Percentiles rank a stretch among this genome's conserved stretches.
phyloP scores from a whole-genome alignment of 2,329 filamentous ascomycete genomes.

The Xylaria sp. region DNA sequence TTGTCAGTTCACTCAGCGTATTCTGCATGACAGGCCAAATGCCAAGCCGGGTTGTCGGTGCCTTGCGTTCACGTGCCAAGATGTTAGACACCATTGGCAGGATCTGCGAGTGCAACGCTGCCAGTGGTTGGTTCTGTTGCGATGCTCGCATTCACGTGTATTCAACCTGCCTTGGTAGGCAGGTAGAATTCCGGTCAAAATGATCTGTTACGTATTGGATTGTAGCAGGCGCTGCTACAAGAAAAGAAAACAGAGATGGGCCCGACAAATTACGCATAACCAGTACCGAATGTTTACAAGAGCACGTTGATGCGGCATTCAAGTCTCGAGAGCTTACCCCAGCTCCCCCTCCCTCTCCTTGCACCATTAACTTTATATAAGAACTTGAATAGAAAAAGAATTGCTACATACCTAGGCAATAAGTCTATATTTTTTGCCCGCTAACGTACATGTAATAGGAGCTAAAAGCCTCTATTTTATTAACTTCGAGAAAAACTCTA shows the following conservation, averaged over 20 bases:
- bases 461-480: background rate
- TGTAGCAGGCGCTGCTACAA: background rate
- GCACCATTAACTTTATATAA: background rate
- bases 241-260: background rate
- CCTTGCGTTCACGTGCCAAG: conserved; percentile 30
- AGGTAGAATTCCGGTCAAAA: conserved; percentile 7
- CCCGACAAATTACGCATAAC: background rate
- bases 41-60: conserved; percentile 20
- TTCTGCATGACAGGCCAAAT: too few species aligned
- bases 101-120: conserved; percentile 20
- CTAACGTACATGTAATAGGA: background rate
- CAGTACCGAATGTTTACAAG: conserved; percentile 1
- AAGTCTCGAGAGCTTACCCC: background rate
- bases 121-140: conserved; percentile 2
- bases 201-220: background rate
- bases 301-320: background rate
- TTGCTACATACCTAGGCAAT: background rate
- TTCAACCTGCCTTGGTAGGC: conserved; percentile 14
- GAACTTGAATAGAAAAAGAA: background rate
- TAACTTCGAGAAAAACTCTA: too few species aligned
- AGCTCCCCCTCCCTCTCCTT: background rate
- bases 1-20: background rate
- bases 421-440: background rate
- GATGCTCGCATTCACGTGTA: background rate
- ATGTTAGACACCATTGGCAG: conserved; percentile 25